Evolutionary conservation across 139 green algal species (phyloP), one percentile per base, ranked within the genome.

Genomic region (Asterochloris erici): DNA sequence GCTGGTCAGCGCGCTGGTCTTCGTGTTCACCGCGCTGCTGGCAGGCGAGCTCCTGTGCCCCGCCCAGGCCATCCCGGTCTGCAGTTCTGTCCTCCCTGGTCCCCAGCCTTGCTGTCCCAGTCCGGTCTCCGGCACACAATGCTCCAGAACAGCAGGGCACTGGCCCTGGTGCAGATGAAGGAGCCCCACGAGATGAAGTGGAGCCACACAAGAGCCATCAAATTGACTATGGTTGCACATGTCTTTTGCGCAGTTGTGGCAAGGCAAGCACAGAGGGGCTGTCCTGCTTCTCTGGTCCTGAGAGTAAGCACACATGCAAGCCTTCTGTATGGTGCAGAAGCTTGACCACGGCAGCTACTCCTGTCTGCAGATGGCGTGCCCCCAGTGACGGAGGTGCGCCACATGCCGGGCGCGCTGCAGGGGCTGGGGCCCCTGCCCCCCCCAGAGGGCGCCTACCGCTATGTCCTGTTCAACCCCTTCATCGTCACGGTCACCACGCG

Each of bases 401-500:
- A 79, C 0, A 81, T 86, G 13, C 84, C 89, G 0, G 64, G 73
- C 6, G 77, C 63, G 11, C 21, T 82, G 64, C 29, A 79, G 60
- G 85, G 77, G 0, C 74, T 94, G 16, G 83, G 89, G 15, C 88
- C 83, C 21, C 71, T 93, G 27, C 86, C 87, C 0, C 24, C 79
- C 13, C 61, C 90, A 2, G 70, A 82, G 0, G 27, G 61, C 10
- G 77, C 81, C 21, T 94, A 94, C 83, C 75, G 71, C 27, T 95
- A 96, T 86, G 92, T 95, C n/a, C 15, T 95, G 11, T 84, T 95
- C 23, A 84, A 93, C 81, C 74, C 93, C 11, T 86, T 81, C 13
- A 85, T 93, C 74, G 88, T 97, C 81, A 94, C 90, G 12, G 82
- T 96, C 71, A 96, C 94, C 11, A 88, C 91, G 14, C 84, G 90